Percentiles rank a stretch among this genome's conserved stretches.
Evolutionary conservation across 2,329 filamentous ascomycete genomes (phyloP).

Genomic region (Botryosphaeria agaves): DNA sequence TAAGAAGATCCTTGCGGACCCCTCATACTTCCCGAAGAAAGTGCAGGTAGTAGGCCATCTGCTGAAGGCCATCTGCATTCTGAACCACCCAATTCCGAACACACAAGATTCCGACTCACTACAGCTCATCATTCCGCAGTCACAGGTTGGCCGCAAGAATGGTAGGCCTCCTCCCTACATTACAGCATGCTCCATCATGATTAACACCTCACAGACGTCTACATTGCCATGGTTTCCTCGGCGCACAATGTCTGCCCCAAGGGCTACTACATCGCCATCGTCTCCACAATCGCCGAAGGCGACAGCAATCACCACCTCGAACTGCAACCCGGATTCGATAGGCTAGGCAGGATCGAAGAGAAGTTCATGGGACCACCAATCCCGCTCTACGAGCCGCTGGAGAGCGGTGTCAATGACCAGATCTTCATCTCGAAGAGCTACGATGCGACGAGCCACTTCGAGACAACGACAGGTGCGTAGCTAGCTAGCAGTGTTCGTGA

Average conservation of each 20-base stretch:
- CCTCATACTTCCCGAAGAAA: constrained; percentile 89
- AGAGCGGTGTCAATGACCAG: constrained; percentile 68
- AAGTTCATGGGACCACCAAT: constrained; percentile 91
- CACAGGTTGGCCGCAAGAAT: constrained; percentile 90
- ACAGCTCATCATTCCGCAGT: constrained; percentile 95
- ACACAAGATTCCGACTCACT: constrained; percentile 79
- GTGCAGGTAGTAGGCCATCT: constrained; percentile 76
- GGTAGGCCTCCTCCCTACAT: constrained; percentile 37
- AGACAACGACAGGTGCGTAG: constrained; percentile 53
- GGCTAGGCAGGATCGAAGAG: constrained; percentile 86
- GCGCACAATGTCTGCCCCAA: constrained; percentile 98
- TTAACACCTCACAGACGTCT: constrained; percentile 50
- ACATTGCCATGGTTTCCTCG: constrained; percentile 87
- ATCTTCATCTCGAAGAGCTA: constrained; percentile 98
- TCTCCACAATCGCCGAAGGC: constrained; percentile 90
- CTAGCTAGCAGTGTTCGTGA: not conserved
- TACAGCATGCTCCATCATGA: constrained; percentile 2
- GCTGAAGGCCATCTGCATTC: constrained; percentile 89
- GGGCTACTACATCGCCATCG: constrained; percentile 97
- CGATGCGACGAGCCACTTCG: constrained; percentile 94
- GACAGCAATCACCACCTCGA: constrained; percentile 89
- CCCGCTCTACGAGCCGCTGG: constrained; percentile 80
- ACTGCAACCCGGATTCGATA: constrained; percentile 79
- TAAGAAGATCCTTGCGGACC: constrained; percentile 90
- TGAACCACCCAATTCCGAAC: constrained; percentile 85